Base-by-base conservation (phyloP, 495 filamentous ascomycete genomes). In the Penicillium canescens region DNA sequence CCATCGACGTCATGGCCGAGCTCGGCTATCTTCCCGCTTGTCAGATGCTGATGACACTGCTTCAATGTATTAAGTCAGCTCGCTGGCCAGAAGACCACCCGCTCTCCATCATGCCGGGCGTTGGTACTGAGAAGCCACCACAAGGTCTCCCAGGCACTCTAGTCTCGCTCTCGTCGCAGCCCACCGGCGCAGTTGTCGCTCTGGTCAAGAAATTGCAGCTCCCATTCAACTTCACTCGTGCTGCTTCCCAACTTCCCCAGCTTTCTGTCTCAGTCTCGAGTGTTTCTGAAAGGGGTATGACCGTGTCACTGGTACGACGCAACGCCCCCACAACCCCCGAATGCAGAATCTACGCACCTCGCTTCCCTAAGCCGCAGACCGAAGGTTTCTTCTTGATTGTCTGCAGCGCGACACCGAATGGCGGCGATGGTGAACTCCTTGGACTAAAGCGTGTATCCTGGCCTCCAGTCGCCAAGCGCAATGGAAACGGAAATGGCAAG, bases 1-100 rank as follows among this genome's bases (percentile, higher is more conserved):
- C 86, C 8, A 93, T 98, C 54, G 94, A 99, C 63, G 87, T 96
- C 13, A 79, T 99, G 60, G 87, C 95, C n/a, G 94, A 99, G 68
- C 68, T 97, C 2, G 91, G 91, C 16, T 87, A 88, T 64, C 72
- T 90, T 3, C 83, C 83, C 13, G 89, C 86, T 42, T 87, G 83
- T 59, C 75, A 81, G 24, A 82, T 83, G 72, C 89, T 96, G 80
- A 88, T 97, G 57, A 86, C 80, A 38, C 81, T 99, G 0, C 83
- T 99, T 18, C 90, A 96, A 62, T 89, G 85, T 63, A 86, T 98
- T 73, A 98, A 99, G 61, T 90, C 83, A 41, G 94, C 91, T 6
- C 82, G 90, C 23, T 99, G 95, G 95, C 91, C 92, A 1, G 80
- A 85, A 28, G 93, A 97, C 49, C 78, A 83, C 11, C 84, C 91